A percentile compares a stretch with the other conserved stretches of the same genome.
These are phyloP conservation scores for Moringa oleifera DNA, from an alignment of 345 rosid species.

Conservation along the genomic window DNA sequence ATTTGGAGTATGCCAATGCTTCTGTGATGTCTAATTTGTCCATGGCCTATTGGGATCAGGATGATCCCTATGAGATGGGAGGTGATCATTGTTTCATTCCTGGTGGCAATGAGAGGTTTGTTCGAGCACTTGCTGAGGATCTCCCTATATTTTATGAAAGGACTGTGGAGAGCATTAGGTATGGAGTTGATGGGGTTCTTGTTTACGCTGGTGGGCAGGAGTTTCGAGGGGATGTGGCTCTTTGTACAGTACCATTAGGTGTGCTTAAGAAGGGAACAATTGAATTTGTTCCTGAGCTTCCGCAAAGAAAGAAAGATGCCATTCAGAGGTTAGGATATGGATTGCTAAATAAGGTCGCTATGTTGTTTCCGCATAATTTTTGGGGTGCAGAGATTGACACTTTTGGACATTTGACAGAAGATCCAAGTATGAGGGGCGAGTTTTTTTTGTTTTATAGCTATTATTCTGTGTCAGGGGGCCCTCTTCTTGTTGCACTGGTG, in stretches of 20 bases:
- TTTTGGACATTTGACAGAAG: conserved; percentile 84
- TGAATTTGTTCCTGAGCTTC: conserved; percentile 84
- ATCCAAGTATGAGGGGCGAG: conserved; percentile 72
- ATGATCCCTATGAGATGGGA: conserved; percentile 98
- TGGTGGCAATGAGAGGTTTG: conserved; percentile 83
- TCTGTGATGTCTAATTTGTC: conserved; percentile 80
- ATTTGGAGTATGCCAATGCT: conserved; percentile 93
- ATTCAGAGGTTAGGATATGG: conserved; percentile 82
- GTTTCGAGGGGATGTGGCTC: conserved; percentile 82
- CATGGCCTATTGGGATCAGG: conserved; percentile 98
- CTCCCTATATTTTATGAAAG: conserved; percentile 75
- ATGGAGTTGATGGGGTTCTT: conserved; percentile 69
- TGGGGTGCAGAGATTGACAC: conserved; percentile 96
- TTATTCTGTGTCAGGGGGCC: conserved; percentile 84
- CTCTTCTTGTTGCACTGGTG: conserved; percentile 89
- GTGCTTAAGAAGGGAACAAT: conserved; percentile 78
- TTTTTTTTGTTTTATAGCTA: conserved; percentile 93
- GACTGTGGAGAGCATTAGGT: conserved; percentile 69
- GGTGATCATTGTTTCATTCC: conserved; percentile 98
- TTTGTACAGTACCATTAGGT: conserved; percentile 80
- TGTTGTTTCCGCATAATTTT: conserved; percentile 81
- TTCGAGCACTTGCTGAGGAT: conserved; percentile 80
- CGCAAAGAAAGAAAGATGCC: conserved; percentile 72
- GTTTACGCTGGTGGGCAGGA: conserved; percentile 75
- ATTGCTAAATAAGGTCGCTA: conserved; percentile 79